Percentiles rank a stretch among this genome's conserved stretches.
phyloP scores from a whole-genome alignment of 2,329 filamentous ascomycete genomes.

The Furcasterigmium furcatum region DNA sequence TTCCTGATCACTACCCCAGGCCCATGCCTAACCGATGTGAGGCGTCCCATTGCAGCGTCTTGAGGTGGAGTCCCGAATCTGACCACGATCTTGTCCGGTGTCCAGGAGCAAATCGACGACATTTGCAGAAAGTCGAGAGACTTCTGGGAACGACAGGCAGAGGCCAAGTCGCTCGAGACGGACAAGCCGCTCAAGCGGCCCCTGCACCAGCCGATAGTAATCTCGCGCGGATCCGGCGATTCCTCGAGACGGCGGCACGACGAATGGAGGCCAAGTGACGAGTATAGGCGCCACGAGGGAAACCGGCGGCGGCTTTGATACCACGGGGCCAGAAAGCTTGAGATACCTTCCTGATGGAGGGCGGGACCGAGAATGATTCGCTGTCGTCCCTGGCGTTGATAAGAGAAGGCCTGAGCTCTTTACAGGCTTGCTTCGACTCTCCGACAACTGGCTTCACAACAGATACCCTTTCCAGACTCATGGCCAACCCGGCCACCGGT shows the following conservation, averaged over 20 bases:
- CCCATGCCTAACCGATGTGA: slow-evolving; percentile 56
- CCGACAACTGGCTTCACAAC: too few relatives aligned
- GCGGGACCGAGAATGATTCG: too few relatives aligned
- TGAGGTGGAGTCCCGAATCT: neutral
- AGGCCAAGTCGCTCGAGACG: slow-evolving; percentile 42
- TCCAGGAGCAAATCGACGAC: slow-evolving; percentile 60
- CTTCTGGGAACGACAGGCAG: slow-evolving; percentile 54
- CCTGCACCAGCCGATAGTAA: slow-evolving; percentile 51
- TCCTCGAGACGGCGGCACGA: slow-evolving; percentile 28
- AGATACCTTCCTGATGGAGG: slow-evolving; percentile 3
- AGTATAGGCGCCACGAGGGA: slow-evolving; percentile 20
- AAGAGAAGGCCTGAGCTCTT: too few relatives aligned
- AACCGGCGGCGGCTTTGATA: slow-evolving; percentile 20
- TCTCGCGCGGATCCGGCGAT: slow-evolving; percentile 37
- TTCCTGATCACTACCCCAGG: slow-evolving; percentile 58
- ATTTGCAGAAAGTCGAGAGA: slow-evolving; percentile 58
- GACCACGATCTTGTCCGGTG: slow-evolving; percentile 9
- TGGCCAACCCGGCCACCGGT: too few relatives aligned
- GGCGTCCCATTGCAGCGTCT: slow-evolving; percentile 15
- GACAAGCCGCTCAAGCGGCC: slow-evolving; percentile 53
- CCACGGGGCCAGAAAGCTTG: slow-evolving; percentile 3
- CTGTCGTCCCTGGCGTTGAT: too few relatives aligned
- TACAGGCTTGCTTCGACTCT: too few relatives aligned
- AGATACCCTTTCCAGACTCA: too few relatives aligned
- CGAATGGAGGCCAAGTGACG: slow-evolving; percentile 23